These are phyloP conservation scores for Fusarium sp. DNA, from an alignment of 2,329 filamentous ascomycete species.

Conservation along the genomic window DNA sequence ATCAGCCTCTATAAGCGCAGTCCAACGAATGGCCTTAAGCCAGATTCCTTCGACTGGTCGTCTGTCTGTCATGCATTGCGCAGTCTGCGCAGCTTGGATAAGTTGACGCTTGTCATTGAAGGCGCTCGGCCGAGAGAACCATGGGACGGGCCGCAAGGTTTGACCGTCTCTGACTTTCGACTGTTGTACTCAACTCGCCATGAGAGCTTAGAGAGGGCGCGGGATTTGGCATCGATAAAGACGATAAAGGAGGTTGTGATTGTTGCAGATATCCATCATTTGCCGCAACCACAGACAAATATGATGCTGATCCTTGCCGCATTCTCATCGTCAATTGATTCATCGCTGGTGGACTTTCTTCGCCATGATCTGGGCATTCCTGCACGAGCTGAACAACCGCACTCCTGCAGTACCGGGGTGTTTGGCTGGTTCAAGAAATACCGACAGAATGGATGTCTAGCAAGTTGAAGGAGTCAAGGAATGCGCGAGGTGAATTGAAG, in stretches of 20 bases:
- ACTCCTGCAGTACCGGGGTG: slow-evolving; percentile 39
- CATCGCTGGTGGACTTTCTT: slow-evolving; percentile 65
- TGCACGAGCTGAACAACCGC: slow-evolving; percentile 38
- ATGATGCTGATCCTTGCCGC: slow-evolving; percentile 68
- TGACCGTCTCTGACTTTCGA: slow-evolving; percentile 59
- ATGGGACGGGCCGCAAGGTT: slow-evolving; percentile 61
- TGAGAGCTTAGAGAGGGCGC: slow-evolving; percentile 67
- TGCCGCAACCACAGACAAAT: slow-evolving; percentile 62
- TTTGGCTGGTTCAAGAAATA: slow-evolving; percentile 43
- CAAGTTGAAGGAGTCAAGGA: slow-evolving; percentile 12
- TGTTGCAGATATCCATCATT: slow-evolving; percentile 63
- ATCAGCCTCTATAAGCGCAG: slow-evolving; percentile 66
- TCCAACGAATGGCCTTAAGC: slow-evolving; percentile 54
- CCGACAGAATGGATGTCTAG: slow-evolving; percentile 39
- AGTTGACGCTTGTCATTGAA: slow-evolving; percentile 63
- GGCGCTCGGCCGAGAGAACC: slow-evolving; percentile 62
- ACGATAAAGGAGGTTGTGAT: slow-evolving; percentile 63
- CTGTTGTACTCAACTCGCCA: slow-evolving; percentile 57
- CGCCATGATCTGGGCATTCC: slow-evolving; percentile 45
- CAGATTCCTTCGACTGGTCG: slow-evolving; percentile 62
- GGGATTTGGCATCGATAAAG: slow-evolving; percentile 62
- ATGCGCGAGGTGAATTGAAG: slow-evolving; percentile 1
- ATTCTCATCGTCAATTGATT: slow-evolving; percentile 69
- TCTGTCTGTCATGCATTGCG: slow-evolving; percentile 62
- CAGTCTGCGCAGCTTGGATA: slow-evolving; percentile 53